phyloP scores from a whole-genome alignment of 106 monocot species.

The Dioscorea alata region DNA sequence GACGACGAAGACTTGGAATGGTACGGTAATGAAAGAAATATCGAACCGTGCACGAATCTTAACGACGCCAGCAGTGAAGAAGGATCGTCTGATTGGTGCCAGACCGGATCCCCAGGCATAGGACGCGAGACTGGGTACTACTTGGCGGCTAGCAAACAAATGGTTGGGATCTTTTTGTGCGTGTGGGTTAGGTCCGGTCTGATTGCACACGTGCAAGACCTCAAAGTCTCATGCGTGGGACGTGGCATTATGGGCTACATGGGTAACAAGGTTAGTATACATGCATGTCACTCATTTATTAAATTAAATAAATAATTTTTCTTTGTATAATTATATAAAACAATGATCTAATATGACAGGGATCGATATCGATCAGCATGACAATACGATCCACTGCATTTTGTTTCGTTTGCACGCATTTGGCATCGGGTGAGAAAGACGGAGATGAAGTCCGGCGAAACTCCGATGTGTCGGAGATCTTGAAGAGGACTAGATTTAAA shows the following conservation, averaged over 20 bases:
- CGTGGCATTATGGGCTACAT: constrained; percentile 94
- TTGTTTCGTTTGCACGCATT: constrained; percentile 88
- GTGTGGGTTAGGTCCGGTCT: constrained; percentile 68
- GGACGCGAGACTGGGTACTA: constrained; percentile 17
- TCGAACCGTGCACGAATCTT: not conserved
- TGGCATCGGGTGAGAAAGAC: constrained; percentile 88
- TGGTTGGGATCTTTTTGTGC: constrained; percentile 87
- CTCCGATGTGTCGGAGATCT: constrained; percentile 57
- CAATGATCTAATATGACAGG: constrained; percentile 21
- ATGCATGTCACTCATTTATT: not conserved
- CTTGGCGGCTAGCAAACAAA: constrained; percentile 81
- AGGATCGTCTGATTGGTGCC: constrained; percentile 8
- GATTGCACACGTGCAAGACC: constrained; percentile 31
- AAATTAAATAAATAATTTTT: not conserved
- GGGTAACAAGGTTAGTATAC: constrained; percentile 67
- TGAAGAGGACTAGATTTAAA: constrained; percentile 63
- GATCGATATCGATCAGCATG: constrained; percentile 89
- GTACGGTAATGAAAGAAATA: not conserved
- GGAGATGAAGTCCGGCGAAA: constrained; percentile 74
- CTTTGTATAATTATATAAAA: not conserved
- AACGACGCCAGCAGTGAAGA: constrained; percentile 22
- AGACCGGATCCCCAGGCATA: not conserved
- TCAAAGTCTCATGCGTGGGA: constrained; percentile 71
- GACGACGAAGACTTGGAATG: constrained; percentile 22
- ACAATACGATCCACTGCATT: constrained; percentile 37